Percentiles rank a stretch among this genome's conserved stretches.
phyloP scores from a whole-genome alignment of 306 rosid species.

The Glycine soja region DNA sequence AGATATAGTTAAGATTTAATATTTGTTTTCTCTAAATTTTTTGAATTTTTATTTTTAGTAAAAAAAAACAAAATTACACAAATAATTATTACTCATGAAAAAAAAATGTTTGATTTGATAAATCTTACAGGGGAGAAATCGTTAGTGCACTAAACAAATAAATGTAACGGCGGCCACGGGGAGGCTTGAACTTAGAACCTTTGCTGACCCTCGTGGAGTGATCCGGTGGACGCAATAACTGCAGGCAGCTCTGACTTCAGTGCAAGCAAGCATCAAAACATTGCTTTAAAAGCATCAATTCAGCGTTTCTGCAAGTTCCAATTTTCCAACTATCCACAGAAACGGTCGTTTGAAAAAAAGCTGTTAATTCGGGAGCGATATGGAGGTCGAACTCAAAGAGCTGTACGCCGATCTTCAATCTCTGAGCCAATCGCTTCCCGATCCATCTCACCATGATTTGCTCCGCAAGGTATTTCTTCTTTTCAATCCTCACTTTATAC shows the following conservation, averaged over 20 bases:
- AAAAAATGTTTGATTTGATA: not conserved
- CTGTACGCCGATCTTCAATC: constrained; percentile 76
- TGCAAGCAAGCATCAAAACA: not conserved
- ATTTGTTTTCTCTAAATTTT: no score
- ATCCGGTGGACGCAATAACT: not conserved
- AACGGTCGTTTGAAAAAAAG: constrained; percentile 1
- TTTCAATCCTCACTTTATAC: not conserved
- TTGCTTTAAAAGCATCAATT: not conserved
- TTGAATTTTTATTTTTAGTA: no score
- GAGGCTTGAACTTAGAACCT: not conserved
- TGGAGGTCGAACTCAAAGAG: constrained; percentile 82
- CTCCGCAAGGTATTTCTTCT: constrained; percentile 61
- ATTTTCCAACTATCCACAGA: not conserved
- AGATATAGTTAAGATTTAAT: not conserved
- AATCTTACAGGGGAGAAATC: not conserved
- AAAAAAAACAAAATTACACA: no score
- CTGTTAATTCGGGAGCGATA: constrained; percentile 14
- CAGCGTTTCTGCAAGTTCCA: not conserved
- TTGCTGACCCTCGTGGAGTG: not conserved
- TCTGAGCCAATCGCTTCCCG: constrained; percentile 69
- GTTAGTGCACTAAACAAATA: not conserved
- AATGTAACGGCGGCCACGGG: not conserved
- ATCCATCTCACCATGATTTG: constrained; percentile 67
- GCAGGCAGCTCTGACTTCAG: not conserved
- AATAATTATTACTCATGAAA: no score